These are phyloP conservation scores for Striga hermonthica DNA, from an alignment of 305 asterid species.

Conservation along the genomic window DNA sequence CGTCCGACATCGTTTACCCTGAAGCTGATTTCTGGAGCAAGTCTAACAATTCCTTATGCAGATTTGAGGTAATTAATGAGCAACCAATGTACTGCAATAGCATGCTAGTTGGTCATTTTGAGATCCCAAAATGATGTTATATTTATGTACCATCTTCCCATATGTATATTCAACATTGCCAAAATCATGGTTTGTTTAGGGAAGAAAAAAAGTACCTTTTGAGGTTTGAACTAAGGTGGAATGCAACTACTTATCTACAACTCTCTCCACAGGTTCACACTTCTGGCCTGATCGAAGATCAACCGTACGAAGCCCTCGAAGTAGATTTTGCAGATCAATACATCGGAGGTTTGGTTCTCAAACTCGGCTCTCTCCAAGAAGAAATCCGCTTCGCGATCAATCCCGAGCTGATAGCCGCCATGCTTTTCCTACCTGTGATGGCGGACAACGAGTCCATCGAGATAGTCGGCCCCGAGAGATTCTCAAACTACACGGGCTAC, in stretches of 20 bases:
- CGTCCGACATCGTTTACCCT: conserved; percentile 47
- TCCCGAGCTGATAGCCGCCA: conserved; percentile 71
- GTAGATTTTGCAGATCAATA: conserved; percentile 82
- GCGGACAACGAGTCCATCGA: conserved; percentile 83
- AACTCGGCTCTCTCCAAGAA: conserved; percentile 82
- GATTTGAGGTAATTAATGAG: conserved; percentile 53
- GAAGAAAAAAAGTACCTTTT: no score
- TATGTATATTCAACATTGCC: no score
- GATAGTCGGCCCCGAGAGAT: conserved; percentile 80
- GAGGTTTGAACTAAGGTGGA: no score
- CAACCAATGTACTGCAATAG: no score
- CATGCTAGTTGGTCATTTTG: no score
- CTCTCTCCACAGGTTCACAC: conserved; percentile 53
- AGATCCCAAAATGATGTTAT: no score
- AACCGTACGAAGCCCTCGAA: conserved; percentile 60
- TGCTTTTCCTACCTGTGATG: conserved; percentile 75
- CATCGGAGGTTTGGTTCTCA: conserved; percentile 86
- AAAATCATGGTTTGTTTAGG: no score
- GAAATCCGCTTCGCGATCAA: conserved; percentile 93
- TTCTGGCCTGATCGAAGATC: conserved; percentile 78
- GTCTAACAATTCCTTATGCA: conserved; percentile 59
- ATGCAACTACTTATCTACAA: no score
- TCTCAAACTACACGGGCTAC: conserved; percentile 72
- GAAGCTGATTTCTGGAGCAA: conserved; percentile 64
- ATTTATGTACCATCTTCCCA: no score